Evolutionary conservation across 2,329 filamentous ascomycete genomes (phyloP).

Genomic region (Bisporella sp.): DNA sequence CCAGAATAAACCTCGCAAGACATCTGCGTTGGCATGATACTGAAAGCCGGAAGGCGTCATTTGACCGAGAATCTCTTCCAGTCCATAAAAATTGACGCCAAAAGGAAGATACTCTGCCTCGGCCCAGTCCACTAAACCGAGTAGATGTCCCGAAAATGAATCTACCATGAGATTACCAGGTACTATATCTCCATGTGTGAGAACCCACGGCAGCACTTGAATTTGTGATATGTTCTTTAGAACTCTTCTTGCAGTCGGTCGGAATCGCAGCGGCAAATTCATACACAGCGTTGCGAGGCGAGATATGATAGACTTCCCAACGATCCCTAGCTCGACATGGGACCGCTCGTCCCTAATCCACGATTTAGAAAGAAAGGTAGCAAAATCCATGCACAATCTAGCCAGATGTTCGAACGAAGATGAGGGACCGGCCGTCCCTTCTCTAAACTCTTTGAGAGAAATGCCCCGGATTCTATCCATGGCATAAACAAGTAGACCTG

Average conservation of each 20-base stretch:
- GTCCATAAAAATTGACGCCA: conserved; percentile 51
- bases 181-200: conserved; percentile 56
- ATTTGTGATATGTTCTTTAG: conserved; percentile 29
- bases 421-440: neutral
- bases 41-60: conserved; percentile 26
- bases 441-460: conserved; percentile 27
- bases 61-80: conserved; percentile 52
- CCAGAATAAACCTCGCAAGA: conserved; percentile 46
- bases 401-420: conserved; percentile 15
- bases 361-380: conserved; percentile 32
- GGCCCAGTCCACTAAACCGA: conserved; percentile 56
- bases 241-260: conserved; percentile 11
- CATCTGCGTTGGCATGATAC: conserved; percentile 38
- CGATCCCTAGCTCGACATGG: conserved; percentile 20
- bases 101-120: conserved; percentile 56
- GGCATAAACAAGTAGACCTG: conserved; percentile 30
- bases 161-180: conserved; percentile 50
- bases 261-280: conserved; percentile 30
- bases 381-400: conserved; percentile 35
- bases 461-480: conserved; percentile 37
- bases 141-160: conserved; percentile 34
- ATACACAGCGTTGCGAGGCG: conserved; percentile 32
- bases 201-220: conserved; percentile 41
- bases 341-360: conserved; percentile 25
- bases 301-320: conserved; percentile 36